phyloP scores from a whole-genome alignment of 2,329 filamentous ascomycete genomes.

The Akanthomyces uredinophilus region DNA sequence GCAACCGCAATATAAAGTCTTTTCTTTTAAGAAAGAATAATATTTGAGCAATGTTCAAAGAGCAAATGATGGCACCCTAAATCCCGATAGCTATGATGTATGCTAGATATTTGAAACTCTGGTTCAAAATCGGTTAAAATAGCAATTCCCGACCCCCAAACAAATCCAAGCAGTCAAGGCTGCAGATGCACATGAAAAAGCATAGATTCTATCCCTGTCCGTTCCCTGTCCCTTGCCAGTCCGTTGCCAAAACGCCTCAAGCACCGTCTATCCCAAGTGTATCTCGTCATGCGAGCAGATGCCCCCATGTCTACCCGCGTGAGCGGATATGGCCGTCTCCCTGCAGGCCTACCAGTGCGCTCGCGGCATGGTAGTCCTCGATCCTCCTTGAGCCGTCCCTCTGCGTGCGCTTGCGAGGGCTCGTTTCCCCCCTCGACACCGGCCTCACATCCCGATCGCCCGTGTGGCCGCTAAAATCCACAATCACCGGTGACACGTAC shows the following conservation, averaged over 20 bases:
- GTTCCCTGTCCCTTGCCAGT: too few species aligned
- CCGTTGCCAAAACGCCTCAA: neutral
- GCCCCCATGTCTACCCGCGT: neutral
- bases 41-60: neutral
- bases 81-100: neutral
- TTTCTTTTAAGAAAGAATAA: neutral
- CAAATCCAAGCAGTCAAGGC: constrained; percentile 7
- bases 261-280: constrained; percentile 1
- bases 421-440: neutral
- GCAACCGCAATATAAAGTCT: neutral
- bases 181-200: neutral
- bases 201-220: neutral
- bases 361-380: constrained; percentile 16
- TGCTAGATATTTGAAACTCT: neutral
- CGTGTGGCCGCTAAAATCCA: neutral
- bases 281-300: neutral
- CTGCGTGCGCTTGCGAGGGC: neutral
- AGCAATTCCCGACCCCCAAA: neutral
- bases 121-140: neutral
- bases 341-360: constrained; percentile 16
- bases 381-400: constrained; percentile 2
- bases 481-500: neutral
- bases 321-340: constrained; percentile 7
- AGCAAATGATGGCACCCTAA: neutral
- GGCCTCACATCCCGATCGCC: neutral